Evolutionary conservation across 78 protist species (phyloP).

Genomic region (Emiliania huxleyi): DNA sequence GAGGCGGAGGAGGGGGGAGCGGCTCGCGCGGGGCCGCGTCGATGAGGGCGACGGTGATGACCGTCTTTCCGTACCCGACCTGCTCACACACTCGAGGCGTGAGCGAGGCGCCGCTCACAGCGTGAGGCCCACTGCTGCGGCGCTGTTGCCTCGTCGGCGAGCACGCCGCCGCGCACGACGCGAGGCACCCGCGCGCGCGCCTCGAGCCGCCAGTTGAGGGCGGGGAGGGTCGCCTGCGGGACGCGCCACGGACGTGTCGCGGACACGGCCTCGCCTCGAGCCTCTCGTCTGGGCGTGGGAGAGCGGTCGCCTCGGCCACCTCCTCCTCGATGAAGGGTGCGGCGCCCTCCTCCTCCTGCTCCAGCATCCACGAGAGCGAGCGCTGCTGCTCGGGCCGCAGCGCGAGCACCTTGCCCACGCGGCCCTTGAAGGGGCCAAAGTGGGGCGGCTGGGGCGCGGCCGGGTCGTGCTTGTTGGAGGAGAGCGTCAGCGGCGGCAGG

Average conservation of each 20-base stretch:
- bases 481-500: neutral
- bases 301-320: neutral
- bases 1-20: neutral
- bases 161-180: slow-evolving; percentile 42
- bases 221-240: neutral
- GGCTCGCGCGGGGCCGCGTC: neutral
- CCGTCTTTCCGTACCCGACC: slow-evolving; percentile 57
- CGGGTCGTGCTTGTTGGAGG: slow-evolving; percentile 25
- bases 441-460: slow-evolving; percentile 14
- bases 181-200: neutral
- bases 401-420: neutral
- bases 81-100: no score
- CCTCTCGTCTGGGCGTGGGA: neutral
- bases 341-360: neutral
- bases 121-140: no score
- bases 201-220: slow-evolving; percentile 21
- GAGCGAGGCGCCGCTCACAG: no score
- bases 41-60: slow-evolving; percentile 31
- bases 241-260: no score
- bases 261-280: slow-evolving; percentile 12
- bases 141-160: slow-evolving; percentile 52
- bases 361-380: slow-evolving; percentile 46
- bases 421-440: neutral
- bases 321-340: slow-evolving; percentile 33
- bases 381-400: slow-evolving; percentile 51